These are phyloP conservation scores for Lactarius psammicola DNA, from an alignment of 768 basidiomycete species.

Conservation along the genomic window DNA sequence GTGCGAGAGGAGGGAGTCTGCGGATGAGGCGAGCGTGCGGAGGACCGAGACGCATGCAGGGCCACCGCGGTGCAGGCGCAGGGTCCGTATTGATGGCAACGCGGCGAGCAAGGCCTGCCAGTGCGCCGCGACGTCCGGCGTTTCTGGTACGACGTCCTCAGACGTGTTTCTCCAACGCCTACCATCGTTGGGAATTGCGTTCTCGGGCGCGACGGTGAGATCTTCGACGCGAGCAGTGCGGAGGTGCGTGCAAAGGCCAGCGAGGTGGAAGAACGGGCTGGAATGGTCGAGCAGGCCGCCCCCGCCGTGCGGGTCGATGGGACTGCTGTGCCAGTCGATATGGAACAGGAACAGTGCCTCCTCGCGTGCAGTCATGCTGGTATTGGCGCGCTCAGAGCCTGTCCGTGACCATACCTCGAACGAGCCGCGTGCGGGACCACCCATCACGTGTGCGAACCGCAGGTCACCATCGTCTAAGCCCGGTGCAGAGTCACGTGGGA, in stretches of 20 bases:
- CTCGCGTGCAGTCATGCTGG: neutral
- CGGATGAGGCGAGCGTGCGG: neutral
- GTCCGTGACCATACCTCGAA: conserved; percentile 13
- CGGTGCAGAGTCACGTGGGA: conserved; percentile 12
- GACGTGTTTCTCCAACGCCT: neutral
- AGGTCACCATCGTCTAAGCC: conserved; percentile 6
- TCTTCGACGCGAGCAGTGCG: neutral
- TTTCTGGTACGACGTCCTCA: neutral
- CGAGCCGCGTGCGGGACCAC: conserved; percentile 15
- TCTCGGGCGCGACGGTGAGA: conserved; percentile 9
- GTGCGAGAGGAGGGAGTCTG: conserved; percentile 1
- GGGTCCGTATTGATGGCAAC: conserved; percentile 1
- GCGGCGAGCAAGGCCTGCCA: conserved; percentile 4
- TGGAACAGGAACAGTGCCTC: conserved; percentile 14
- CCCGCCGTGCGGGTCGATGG: conserved; percentile 13
- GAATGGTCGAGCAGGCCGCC: conserved; percentile 14
- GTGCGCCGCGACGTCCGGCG: neutral
- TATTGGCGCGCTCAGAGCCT: neutral
- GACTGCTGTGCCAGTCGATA: conserved; percentile 23
- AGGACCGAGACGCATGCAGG: neutral
- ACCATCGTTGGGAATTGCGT: neutral
- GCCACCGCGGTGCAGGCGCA: conserved; percentile 1
- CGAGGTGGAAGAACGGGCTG: conserved; percentile 24
- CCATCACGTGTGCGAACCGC: conserved; percentile 1
- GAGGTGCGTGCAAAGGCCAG: conserved; percentile 8